Conservation (phyloP, 495 filamentous ascomycete species). For the Xylaria longipes region DNA sequence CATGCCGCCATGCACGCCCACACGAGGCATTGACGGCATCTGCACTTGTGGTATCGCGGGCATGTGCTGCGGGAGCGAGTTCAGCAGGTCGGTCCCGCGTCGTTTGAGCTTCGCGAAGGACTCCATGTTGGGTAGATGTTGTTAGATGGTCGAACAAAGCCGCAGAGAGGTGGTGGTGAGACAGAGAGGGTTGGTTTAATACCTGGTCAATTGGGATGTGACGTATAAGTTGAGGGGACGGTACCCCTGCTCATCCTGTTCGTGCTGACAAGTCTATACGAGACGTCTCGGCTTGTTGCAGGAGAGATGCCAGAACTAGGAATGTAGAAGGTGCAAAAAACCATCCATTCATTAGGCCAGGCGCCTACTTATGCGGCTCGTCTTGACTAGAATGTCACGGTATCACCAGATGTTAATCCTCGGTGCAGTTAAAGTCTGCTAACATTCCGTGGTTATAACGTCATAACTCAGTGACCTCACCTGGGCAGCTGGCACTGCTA, state of each 20-base stretch:
- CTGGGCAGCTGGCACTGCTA: background rate
- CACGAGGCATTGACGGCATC: constrained; percentile 33
- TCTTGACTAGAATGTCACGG: background rate
- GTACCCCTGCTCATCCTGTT: constrained; percentile 12
- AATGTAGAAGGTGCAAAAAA: background rate
- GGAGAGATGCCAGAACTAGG: background rate
- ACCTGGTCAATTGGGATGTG: constrained; percentile 13
- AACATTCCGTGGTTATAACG: constrained; percentile 6
- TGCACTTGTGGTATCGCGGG: constrained; percentile 37
- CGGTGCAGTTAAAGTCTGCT: background rate
- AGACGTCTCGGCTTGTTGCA: background rate
- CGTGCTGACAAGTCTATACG: constrained; percentile 9
- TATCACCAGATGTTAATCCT: background rate
- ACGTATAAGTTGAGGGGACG: constrained; percentile 24
- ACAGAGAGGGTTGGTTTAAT: background rate
- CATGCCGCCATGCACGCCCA: constrained; percentile 38
- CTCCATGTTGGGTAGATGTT: constrained; percentile 41
- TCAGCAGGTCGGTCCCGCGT: constrained; percentile 51
- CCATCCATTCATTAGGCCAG: background rate
- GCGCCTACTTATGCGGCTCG: background rate
- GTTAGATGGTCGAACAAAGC: background rate
- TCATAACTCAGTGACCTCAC: constrained; percentile 15
- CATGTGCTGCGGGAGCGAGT: constrained; percentile 46
- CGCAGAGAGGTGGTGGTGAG: background rate
- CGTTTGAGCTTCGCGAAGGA: constrained; percentile 53